phyloP scores from a whole-genome alignment of 2,329 filamentous ascomycete genomes.

The Akanthomyces dipterigenus region DNA sequence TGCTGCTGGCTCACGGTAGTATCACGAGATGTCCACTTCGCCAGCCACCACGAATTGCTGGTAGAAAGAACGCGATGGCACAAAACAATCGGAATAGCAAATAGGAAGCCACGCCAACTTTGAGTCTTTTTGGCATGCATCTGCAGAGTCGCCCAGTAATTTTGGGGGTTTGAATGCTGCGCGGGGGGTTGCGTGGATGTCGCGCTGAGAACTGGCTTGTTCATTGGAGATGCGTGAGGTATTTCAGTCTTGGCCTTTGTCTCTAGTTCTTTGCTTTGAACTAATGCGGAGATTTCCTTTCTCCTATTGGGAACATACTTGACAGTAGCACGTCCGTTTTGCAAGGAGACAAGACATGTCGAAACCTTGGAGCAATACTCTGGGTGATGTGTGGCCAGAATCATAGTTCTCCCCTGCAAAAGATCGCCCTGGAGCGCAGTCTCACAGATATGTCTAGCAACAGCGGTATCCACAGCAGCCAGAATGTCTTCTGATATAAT shows the following conservation, averaged over 20 bases:
- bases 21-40: slow-evolving; percentile 8
- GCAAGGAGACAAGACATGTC: background rate
- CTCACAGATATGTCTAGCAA: slow-evolving; percentile 7
- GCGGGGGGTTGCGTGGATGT: background rate
- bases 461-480: slow-evolving; percentile 63
- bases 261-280: background rate
- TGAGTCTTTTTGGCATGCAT: background rate
- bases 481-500: slow-evolving; percentile 71
- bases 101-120: background rate
- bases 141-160: background rate
- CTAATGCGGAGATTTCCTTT: background rate
- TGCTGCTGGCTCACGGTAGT: background rate
- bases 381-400: slow-evolving; percentile 15
- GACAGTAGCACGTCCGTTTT: background rate
- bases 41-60: slow-evolving; percentile 11
- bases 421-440: slow-evolving; percentile 6
- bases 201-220: background rate
- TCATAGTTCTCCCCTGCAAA: slow-evolving; percentile 11
- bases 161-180: background rate
- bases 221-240: background rate
- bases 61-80: background rate
- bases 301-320: background rate
- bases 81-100: background rate
- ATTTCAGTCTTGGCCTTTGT: background rate
- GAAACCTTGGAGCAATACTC: slow-evolving; percentile 8